A percentile compares a stretch with the other conserved stretches of the same genome.
phyloP scores from a whole-genome alignment of 768 basidiomycete genomes.

The Tricholoma furcatifolium region DNA sequence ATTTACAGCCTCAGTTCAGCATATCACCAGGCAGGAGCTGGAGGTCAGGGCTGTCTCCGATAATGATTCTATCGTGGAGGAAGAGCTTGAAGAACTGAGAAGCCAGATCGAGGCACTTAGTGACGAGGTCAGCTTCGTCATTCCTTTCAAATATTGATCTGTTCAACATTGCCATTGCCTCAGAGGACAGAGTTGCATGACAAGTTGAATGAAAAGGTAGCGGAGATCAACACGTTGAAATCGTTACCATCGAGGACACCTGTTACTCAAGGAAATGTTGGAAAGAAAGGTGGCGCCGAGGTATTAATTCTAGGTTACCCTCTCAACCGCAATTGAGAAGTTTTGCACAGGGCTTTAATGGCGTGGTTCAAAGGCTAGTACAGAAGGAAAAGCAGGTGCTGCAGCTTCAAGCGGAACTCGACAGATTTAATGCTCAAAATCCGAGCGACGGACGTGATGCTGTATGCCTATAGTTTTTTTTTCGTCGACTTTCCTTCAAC shows the following conservation, averaged over 20 bases:
- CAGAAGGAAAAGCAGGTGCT: slow-evolving; percentile 85
- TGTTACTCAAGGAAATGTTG: slow-evolving; percentile 35
- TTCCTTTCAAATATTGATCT: not conserved
- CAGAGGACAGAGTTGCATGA: slow-evolving; percentile 54
- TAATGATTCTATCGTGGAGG: slow-evolving; percentile 42
- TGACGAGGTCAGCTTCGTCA: slow-evolving; percentile 51
- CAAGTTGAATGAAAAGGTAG: slow-evolving; percentile 61
- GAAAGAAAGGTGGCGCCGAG: slow-evolving; percentile 60
- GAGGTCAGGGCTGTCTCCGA: slow-evolving; percentile 47
- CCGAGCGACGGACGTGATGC: slow-evolving; percentile 56
- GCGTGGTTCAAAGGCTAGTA: slow-evolving; percentile 75
- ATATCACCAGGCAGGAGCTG: slow-evolving; percentile 63
- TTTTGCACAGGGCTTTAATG: slow-evolving; percentile 58
- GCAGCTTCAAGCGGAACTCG: slow-evolving; percentile 71
- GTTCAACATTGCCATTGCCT: slow-evolving; percentile 6
- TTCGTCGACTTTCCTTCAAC: not conserved
- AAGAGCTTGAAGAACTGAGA: slow-evolving; percentile 62
- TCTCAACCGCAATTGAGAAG: slow-evolving; percentile 1
- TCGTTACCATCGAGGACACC: slow-evolving; percentile 42
- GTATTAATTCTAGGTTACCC: slow-evolving; percentile 28
- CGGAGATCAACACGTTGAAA: slow-evolving; percentile 65
- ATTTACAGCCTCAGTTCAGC: slow-evolving; percentile 60
- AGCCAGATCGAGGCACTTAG: slow-evolving; percentile 60
- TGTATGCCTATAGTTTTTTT: slow-evolving; percentile 39
- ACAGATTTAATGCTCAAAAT: slow-evolving; percentile 56